Conservation (phyloP, 2,329 filamentous ascomycete genomes). For the Verruconis gallopava region DNA sequence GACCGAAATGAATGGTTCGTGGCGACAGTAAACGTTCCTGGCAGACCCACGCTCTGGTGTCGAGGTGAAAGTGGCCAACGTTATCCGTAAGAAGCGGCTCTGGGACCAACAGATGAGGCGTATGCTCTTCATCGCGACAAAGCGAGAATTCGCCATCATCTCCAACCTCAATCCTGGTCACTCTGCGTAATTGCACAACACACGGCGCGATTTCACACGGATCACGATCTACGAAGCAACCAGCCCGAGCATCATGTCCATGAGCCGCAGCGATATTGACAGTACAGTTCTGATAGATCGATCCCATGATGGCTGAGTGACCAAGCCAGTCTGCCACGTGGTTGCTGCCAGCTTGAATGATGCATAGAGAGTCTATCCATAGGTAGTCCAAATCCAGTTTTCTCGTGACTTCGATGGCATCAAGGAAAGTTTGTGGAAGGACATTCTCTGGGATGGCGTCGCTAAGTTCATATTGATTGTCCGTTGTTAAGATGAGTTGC, state of each 20-base stretch:
- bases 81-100: too few species aligned
- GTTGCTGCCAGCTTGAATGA: background rate
- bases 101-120: too few species aligned
- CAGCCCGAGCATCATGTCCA: background rate
- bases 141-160: too few species aligned
- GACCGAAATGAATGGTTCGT: slow-evolving; percentile 5
- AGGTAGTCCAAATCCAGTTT: background rate
- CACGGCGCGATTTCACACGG: too few species aligned
- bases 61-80: background rate
- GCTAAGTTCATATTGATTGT: background rate
- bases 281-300: background rate
- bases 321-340: background rate
- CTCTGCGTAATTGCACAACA: too few species aligned
- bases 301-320: background rate
- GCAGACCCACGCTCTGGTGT: slow-evolving; percentile 7
- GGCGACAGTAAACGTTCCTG: slow-evolving; percentile 7
- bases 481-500: background rate
- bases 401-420: background rate
- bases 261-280: background rate
- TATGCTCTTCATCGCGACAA: too few species aligned
- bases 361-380: too few species aligned
- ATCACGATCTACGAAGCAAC: background rate
- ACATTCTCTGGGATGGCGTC: background rate
- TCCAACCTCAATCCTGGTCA: too few species aligned
- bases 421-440: background rate